These are phyloP conservation scores for Micractinium conductrix DNA, from an alignment of 139 green algal genomes.

Conservation along the genomic window DNA sequence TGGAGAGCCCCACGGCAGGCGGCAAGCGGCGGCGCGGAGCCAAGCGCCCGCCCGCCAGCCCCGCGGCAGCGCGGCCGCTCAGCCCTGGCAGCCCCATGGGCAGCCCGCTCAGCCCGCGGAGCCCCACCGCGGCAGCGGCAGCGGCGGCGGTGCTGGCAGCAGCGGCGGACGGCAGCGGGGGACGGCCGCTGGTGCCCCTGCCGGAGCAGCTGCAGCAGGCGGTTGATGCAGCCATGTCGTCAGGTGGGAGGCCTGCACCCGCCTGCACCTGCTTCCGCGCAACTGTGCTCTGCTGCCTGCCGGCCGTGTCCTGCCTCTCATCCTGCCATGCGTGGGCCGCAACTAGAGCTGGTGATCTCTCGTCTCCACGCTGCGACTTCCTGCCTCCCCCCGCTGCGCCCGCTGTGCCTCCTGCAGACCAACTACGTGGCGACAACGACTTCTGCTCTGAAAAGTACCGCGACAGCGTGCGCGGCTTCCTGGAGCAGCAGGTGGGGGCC, in stretches of 20 bases:
- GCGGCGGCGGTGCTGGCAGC: slow-evolving; percentile 4
- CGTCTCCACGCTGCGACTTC: neutral
- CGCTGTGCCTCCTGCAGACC: neutral
- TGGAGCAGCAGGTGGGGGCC: slow-evolving; percentile 53
- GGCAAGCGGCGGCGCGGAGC: neutral
- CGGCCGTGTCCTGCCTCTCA: neutral
- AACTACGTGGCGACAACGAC: neutral
- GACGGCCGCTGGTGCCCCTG: slow-evolving; percentile 55
- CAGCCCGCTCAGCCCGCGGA: neutral
- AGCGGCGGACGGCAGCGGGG: neutral
- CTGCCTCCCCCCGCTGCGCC: neutral
- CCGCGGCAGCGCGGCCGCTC: neutral
- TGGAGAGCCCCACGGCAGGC: slow-evolving; percentile 1
- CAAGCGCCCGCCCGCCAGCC: neutral
- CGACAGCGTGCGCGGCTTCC: slow-evolving; percentile 47
- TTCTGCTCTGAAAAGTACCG: slow-evolving; percentile 60
- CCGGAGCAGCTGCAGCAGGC: slow-evolving; percentile 52
- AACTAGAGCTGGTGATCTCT: neutral
- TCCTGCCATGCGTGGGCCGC: neutral
- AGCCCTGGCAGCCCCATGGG: neutral
- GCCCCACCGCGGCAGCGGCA: slow-evolving; percentile 9
- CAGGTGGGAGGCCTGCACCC: neutral
- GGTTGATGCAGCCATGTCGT: slow-evolving; percentile 40
- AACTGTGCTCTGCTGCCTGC: neutral
- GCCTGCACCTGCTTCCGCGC: neutral